phyloP scores from a whole-genome alignment of 2,329 filamentous ascomycete genomes.

The Fusarium sp. region DNA sequence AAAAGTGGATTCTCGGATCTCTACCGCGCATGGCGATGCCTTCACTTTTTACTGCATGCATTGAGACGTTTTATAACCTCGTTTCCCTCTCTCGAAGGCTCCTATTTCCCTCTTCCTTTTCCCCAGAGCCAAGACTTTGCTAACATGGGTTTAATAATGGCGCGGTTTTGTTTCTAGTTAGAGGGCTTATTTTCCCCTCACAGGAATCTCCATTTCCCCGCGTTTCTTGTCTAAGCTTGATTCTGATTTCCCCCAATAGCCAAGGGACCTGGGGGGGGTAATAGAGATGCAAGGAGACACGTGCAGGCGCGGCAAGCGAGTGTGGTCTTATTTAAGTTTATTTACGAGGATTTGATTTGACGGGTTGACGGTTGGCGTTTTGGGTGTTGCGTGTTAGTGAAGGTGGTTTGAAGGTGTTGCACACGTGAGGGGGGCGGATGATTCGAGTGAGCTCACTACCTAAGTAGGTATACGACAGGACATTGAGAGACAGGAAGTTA shows the following conservation, averaged over 20 bases:
- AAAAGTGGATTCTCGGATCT: conserved; percentile 37
- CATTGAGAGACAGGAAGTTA: not conserved
- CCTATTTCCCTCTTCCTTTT: not conserved
- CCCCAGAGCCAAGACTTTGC: conserved; percentile 37
- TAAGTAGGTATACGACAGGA: not conserved
- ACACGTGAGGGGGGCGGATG: conserved; percentile 14
- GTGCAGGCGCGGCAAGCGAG: conserved; percentile 24
- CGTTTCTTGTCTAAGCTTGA: conserved; percentile 30
- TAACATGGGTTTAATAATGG: conserved; percentile 44
- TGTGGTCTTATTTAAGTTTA: conserved; percentile 30
- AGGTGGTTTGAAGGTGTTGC: conserved; percentile 12
- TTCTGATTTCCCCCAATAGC: not conserved
- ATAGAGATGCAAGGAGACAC: conserved; percentile 17
- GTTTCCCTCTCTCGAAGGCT: not conserved
- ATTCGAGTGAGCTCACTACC: conserved; percentile 8
- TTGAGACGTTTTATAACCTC: conserved; percentile 31
- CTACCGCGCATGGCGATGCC: conserved; percentile 23
- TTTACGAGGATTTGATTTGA: not conserved
- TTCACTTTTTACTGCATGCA: conserved; percentile 36
- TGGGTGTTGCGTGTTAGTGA: conserved; percentile 23
- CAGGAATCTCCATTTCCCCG: conserved; percentile 46
- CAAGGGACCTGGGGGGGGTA: not conserved
- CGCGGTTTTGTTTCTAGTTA: conserved; percentile 33
- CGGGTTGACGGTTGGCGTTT: not conserved
- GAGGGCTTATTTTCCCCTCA: conserved; percentile 35